A percentile compares a stretch with the other conserved stretches of the same genome.
Evolutionary conservation across 2,329 filamentous ascomycete genomes (phyloP).

Genomic region (Ophiocordyceps camponoti-leonardi): DNA sequence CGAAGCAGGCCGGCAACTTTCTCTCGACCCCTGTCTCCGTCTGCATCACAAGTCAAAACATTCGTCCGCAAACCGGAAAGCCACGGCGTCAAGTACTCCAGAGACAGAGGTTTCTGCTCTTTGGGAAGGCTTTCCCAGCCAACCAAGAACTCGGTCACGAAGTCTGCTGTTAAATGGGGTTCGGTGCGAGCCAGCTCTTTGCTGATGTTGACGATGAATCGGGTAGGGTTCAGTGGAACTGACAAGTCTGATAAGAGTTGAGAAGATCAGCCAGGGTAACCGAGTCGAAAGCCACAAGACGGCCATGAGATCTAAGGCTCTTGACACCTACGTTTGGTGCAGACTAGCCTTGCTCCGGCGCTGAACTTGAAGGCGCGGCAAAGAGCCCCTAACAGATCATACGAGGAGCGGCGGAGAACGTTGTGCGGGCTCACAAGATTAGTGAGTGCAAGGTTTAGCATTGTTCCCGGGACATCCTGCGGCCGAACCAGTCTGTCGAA

Average conservation of each 20-base stretch:
- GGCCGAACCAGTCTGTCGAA: conserved; percentile 49
- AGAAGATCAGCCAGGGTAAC: too few species aligned
- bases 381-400: conserved; percentile 49
- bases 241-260: conserved; percentile 33
- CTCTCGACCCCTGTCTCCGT: conserved; percentile 49
- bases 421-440: conserved; percentile 48
- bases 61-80: conserved; percentile 41
- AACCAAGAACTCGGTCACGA: conserved; percentile 57
- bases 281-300: too few species aligned
- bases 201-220: conserved; percentile 50
- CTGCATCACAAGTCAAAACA: conserved; percentile 38
- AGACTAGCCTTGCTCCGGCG: conserved; percentile 42
- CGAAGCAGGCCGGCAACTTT: conserved; percentile 46
- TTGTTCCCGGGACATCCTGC: conserved; percentile 52
- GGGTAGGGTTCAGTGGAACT: conserved; percentile 44
- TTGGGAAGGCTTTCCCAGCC: conserved; percentile 54
- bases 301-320: too few species aligned
- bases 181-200: conserved; percentile 44
- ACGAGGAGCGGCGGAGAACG: conserved; percentile 43
- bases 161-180: conserved; percentile 50
- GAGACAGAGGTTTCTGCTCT: conserved; percentile 47
- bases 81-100: conserved; percentile 57
- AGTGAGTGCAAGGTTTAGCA: conserved; percentile 49
- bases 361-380: conserved; percentile 53
- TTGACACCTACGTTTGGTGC: conserved; percentile 33